These are phyloP conservation scores for Suhomyces bolitotheri DNA, from an alignment of 1,139 yeast species.

Conservation along the genomic window DNA sequence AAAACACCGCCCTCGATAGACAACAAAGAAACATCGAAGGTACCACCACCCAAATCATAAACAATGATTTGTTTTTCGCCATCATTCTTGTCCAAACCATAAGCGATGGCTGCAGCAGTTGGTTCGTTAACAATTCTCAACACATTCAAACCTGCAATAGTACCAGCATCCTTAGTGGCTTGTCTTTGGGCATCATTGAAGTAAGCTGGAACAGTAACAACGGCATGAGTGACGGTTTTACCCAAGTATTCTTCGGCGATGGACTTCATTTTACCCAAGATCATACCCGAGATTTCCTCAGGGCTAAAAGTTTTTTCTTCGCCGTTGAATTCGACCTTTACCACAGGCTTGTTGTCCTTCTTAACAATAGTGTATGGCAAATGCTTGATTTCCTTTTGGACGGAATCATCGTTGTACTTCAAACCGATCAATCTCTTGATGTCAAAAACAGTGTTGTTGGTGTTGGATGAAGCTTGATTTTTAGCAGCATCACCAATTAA, in stretches of 20 bases:
- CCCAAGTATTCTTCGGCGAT: conserved; percentile 93
- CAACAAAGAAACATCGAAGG: conserved; percentile 53
- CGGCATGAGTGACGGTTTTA: conserved; percentile 87
- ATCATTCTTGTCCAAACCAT: conserved; percentile 83
- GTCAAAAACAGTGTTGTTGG: conserved; percentile 77
- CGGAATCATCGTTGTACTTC: conserved; percentile 69
- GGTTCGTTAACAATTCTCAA: conserved; percentile 97
- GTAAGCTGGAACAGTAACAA: conserved; percentile 96
- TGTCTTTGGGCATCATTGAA: conserved; percentile 98
- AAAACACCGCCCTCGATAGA: conserved; percentile 55
- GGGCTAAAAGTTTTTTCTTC: conserved; percentile 70
- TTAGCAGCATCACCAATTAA: conserved; percentile 94
- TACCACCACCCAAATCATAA: conserved; percentile 58
- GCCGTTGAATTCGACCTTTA: conserved; percentile 66
- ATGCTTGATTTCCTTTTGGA: conserved; percentile 80
- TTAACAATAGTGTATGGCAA: conserved; percentile 72
- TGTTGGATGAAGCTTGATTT: conserved; percentile 86
- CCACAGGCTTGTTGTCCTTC: conserved; percentile 78
- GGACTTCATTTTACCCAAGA: conserved; percentile 86
- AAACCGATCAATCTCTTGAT: conserved; percentile 86
- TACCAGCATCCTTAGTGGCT: conserved; percentile 97
- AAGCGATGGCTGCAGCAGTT: conserved; percentile 97
- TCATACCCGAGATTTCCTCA: conserved; percentile 91
- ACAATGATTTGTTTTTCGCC: conserved; percentile 52
- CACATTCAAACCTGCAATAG: conserved; percentile 92